These are phyloP conservation scores for Mortierella claussenii DNA, from an alignment of 192 early-diverging fungal species.

Conservation along the genomic window DNA sequence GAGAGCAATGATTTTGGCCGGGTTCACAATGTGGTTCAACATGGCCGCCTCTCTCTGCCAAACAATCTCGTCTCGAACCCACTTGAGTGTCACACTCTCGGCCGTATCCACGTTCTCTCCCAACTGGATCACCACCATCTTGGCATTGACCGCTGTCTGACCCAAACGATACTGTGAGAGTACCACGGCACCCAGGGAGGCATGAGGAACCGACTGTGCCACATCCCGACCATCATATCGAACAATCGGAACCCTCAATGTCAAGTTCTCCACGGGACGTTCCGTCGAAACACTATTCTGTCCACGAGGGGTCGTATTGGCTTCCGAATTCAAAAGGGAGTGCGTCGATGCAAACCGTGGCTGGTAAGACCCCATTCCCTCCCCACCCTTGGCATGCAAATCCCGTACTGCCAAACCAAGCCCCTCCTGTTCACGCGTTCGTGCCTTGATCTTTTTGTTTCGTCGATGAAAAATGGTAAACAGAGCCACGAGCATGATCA, in stretches of 20 bases:
- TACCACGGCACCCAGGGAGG: conserved; percentile 43
- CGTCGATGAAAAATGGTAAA: conserved; percentile 27
- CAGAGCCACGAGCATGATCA: conserved; percentile 24
- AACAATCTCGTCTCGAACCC: conserved; percentile 53
- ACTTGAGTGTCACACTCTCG: conserved; percentile 50
- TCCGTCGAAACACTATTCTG: conserved; percentile 42
- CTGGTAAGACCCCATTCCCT: conserved; percentile 18
- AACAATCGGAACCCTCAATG: conserved; percentile 47
- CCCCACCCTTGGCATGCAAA: conserved; percentile 27
- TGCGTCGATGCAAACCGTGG: conserved; percentile 41
- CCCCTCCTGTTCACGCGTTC: conserved; percentile 27
- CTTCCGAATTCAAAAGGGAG: conserved; percentile 29
- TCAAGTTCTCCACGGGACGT: conserved; percentile 43
- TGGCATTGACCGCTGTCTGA: conserved; percentile 34
- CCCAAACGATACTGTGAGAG: conserved; percentile 52
- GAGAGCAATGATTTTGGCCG: conserved; percentile 47
- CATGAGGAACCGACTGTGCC: conserved; percentile 33
- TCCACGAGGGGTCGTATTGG: conserved; percentile 33
- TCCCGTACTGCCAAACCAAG: conserved; percentile 32
- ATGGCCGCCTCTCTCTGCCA: conserved; percentile 53
- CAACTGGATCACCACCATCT: conserved; percentile 48
- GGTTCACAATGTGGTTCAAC: conserved; percentile 54
- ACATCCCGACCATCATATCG: conserved; percentile 51
- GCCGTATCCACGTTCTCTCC: conserved; percentile 52
- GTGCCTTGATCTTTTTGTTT: conserved; percentile 42